Evolutionary conservation across 306 rosid genomes (phyloP).

Genomic region (Ceratonia siliqua): DNA sequence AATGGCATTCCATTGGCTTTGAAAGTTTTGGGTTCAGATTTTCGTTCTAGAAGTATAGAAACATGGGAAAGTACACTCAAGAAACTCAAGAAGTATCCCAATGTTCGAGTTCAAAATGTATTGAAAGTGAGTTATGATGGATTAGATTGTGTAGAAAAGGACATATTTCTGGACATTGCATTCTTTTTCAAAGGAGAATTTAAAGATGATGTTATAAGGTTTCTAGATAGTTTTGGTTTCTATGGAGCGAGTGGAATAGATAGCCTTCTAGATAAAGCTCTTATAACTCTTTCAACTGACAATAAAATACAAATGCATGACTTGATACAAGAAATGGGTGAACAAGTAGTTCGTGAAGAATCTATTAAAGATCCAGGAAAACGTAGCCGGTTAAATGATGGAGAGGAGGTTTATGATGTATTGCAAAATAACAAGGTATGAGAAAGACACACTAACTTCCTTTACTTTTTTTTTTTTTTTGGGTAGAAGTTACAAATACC

Average conservation of each 20-base stretch:
- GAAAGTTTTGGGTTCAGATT: neutral
- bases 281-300: neutral
- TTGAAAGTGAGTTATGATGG: neutral
- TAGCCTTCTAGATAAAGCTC: neutral
- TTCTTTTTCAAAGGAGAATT: neutral
- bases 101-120: neutral
- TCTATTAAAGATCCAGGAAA: neutral
- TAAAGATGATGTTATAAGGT: neutral
- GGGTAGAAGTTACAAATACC: no score
- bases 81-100: neutral
- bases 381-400: slow-evolving; percentile 10
- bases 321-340: slow-evolving; percentile 32
- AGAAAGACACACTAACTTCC: neutral
- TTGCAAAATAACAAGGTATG: slow-evolving; percentile 21
- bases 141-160: neutral
- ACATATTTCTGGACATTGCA: neutral
- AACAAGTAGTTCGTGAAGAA: slow-evolving; percentile 22
- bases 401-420: neutral
- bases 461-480: no score
- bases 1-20: slow-evolving; percentile 18
- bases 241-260: neutral
- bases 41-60: neutral
- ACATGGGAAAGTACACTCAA: neutral
- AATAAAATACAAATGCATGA: neutral
- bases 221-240: neutral